Evolutionary conservation across 805 yeast species (phyloP).

Genomic region (Yamadazyma scolyti): DNA sequence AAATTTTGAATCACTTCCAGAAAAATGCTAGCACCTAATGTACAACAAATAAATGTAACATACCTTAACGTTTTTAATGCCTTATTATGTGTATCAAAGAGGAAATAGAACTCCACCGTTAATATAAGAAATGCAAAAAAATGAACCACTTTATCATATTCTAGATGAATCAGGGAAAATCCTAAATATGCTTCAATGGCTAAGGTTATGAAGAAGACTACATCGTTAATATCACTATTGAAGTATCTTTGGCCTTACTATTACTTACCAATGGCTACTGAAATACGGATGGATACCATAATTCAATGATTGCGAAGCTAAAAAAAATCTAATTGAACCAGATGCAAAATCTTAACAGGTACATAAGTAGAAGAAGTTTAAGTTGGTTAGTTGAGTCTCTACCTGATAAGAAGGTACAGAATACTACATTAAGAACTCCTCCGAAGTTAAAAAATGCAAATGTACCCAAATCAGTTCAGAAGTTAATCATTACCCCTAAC

Average conservation of each 20-base stretch:
- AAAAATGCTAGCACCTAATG: slow-evolving; percentile 42
- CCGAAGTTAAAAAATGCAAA: slow-evolving; percentile 1
- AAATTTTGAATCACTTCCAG: slow-evolving; percentile 51
- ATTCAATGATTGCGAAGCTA: too few species aligned
- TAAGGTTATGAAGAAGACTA: slow-evolving; percentile 2
- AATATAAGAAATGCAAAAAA: slow-evolving; percentile 43
- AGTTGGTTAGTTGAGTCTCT: too few species aligned
- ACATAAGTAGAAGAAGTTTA: too few species aligned
- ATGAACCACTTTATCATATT: slow-evolving; percentile 52
- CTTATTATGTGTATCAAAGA: slow-evolving; percentile 32
- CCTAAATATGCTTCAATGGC: slow-evolving; percentile 44
- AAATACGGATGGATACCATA: slow-evolving; percentile 16
- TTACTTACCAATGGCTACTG: slow-evolving; percentile 19
- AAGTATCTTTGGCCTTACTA: too few species aligned
- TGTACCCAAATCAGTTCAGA: slow-evolving; percentile 3
- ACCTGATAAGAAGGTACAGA: too few species aligned
- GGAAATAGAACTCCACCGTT: slow-evolving; percentile 46
- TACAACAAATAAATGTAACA: slow-evolving; percentile 40
- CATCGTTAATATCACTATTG: too few species aligned
- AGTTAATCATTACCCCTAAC: slow-evolving; percentile 18
- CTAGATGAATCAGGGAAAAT: slow-evolving; percentile 43
- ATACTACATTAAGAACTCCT: background rate
- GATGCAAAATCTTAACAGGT: too few species aligned
- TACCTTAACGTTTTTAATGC: slow-evolving; percentile 26
- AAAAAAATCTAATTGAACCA: too few species aligned